Base-by-base conservation (phyloP, 345 rosid genomes). In the Hevea brasiliensis region DNA sequence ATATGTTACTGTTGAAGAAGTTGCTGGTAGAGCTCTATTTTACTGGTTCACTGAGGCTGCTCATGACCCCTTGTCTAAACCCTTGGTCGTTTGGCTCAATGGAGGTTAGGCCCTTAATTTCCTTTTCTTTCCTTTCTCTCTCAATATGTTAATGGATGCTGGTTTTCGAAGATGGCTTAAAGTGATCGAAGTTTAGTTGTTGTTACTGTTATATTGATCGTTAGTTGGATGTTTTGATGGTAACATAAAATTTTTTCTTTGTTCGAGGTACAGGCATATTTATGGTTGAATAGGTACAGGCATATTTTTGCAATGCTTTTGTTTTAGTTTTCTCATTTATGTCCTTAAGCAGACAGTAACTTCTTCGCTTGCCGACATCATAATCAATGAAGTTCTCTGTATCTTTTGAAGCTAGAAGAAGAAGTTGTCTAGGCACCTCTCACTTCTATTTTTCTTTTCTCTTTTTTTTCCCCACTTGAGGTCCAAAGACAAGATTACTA, bases 11-110 rank as follows among this genome's bases (percentile, higher is more conserved):
- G 97, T 91, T 40, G 81, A 88, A 80, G 71, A 77, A 65, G 73
- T 17, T 71, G 89, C 84, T 29, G 98, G 94, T 18, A 86, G 97
- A 80, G 93, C 98, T 57, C 92, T 95, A 77, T 95, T 92, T 75
- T 95, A 95, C 84, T 95, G 99, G 99, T 92, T 91, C 23, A 87
- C 98, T 18, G 99, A 95, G 79, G 86, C 97, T 69, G 56, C 76
- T 61, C 66, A 70, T n/a, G 24, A 72, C 15, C 94, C 89, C 56
- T 67, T 76, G 13, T 83, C 94, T 14, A 91, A 89, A 77, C 98
- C 99, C 62, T 76, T 92, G 61, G 96, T 95, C 12, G 72, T 95
- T 72, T 95, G 98, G 97, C 99, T 95, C 65, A 95, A 95, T 76
- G 99, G 99, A 87, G 99, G 99, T 90, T 44, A 73, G 21, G 40